Percentiles rank a stretch among this genome's conserved stretches.
Evolutionary conservation across 2,329 filamentous ascomycete genomes (phyloP).

Genomic region (Phialocephala subalpina): DNA sequence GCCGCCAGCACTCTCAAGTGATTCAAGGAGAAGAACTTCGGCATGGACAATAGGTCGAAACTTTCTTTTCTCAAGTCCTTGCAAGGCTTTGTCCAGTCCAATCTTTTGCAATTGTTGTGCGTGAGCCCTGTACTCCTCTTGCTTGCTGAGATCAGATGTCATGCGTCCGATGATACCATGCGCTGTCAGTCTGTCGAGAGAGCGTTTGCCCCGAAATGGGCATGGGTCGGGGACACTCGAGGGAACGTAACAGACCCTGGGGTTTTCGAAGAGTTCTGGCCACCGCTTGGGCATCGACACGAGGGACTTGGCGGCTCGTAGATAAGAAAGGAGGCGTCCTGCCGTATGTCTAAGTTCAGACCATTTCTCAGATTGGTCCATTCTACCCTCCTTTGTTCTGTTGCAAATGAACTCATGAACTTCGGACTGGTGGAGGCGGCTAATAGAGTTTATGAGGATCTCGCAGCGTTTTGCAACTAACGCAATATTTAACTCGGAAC

Average conservation of each 20-base stretch:
- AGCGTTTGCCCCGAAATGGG: background rate
- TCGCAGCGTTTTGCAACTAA: slow-evolving; percentile 10
- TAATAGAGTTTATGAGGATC: slow-evolving; percentile 19
- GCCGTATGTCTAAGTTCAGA: slow-evolving; percentile 39
- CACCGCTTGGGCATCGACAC: slow-evolving; percentile 32
- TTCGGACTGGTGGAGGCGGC: slow-evolving; percentile 24
- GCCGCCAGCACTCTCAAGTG: slow-evolving; percentile 17
- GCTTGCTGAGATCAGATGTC: slow-evolving; percentile 25
- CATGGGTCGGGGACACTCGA: slow-evolving; percentile 17
- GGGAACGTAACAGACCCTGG: slow-evolving; percentile 17
- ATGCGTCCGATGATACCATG: slow-evolving; percentile 20
- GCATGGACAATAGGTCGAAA: slow-evolving; percentile 31
- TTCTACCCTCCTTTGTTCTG: slow-evolving; percentile 23
- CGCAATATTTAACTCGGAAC: no score
- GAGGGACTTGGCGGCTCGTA: slow-evolving; percentile 36
- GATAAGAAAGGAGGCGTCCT: slow-evolving; percentile 42
- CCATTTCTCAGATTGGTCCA: slow-evolving; percentile 36
- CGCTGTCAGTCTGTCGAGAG: slow-evolving; percentile 1
- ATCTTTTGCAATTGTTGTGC: slow-evolving; percentile 25
- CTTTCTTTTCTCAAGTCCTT: background rate
- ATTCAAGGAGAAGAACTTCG: slow-evolving; percentile 26
- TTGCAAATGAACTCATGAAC: slow-evolving; percentile 41
- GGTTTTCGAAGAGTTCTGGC: slow-evolving; percentile 30
- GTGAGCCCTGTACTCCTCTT: slow-evolving; percentile 20
- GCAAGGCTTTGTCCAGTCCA: background rate